Base-by-base conservation (phyloP, 2,329 filamentous ascomycete species). In the Lecanoromycetidae sp. region DNA sequence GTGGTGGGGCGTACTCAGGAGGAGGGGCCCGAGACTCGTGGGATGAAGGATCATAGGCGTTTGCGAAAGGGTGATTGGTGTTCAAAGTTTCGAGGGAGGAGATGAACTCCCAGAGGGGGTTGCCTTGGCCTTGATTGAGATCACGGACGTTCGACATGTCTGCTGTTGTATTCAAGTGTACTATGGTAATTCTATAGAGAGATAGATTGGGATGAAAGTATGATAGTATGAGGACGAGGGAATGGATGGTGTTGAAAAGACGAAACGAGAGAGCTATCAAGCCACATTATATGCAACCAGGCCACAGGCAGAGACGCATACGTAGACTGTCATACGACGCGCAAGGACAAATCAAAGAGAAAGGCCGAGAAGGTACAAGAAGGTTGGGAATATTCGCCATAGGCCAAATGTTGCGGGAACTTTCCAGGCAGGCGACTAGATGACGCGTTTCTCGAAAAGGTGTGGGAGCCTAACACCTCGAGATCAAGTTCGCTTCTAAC, bases 21-120 rank as follows among this genome's bases (percentile, higher is more conserved):
- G 47, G 55, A 57, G 44, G 50, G 53, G 54, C 42, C 51, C 56
- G 34, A 58, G 55, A 45, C 27, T 57, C 43, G 46, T 53, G 54
- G 12, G 60, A 52, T 19, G 57, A 54, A 45, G 57, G 58, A 41
- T 57, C 59, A 43, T 63, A 60, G 52, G 60, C 61, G 44, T 58
- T 58, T 52, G 69, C 70, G 59, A 68, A 66, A 22, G 71, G 67
- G 55, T 72, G 66, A 20, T 64, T 58, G 27, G 56, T 50, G 45
- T 63, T 66, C 58, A 66, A 61, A 45, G 68, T 62, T 54, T 76
- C 72, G 10, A 77, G 63, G 51, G 61, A 64, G 44, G 70, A 66
- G 44, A 76, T 55, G 50, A 71, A 73, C 58, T 77, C 72, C 74
- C 74, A 76, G 58, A 77, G 74, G 43, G 72, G 70, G 10, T 53